A percentile compares a stretch with the other conserved stretches of the same genome.
Conservation (phyloP, 2,329 filamentous ascomycete genomes). For the Bipolaris bicolor region DNA sequence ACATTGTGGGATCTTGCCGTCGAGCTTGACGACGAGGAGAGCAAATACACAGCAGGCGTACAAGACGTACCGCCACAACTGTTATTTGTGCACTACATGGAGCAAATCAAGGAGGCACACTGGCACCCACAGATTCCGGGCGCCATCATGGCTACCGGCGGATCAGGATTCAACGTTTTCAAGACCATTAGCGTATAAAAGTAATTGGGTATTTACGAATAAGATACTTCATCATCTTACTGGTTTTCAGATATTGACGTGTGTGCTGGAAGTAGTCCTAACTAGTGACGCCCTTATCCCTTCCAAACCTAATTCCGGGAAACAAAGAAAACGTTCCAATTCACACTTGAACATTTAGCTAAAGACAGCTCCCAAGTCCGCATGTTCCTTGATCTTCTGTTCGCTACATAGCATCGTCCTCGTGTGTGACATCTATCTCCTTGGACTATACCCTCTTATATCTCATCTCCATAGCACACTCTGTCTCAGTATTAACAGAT, state of each 20-base stretch:
- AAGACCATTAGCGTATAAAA: conserved; percentile 51
- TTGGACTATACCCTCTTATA: too few species aligned
- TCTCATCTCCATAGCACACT: too few species aligned
- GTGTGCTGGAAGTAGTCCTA: neutral
- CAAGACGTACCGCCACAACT: conserved; percentile 92
- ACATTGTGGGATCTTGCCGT: conserved; percentile 97
- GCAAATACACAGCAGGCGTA: conserved; percentile 82
- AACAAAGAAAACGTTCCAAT: neutral
- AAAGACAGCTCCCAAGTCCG: too few species aligned
- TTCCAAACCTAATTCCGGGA: neutral
- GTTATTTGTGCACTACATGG: conserved; percentile 95
- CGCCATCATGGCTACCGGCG: conserved; percentile 85
- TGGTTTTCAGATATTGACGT: neutral
- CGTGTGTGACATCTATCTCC: too few species aligned
- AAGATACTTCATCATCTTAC: too few species aligned
- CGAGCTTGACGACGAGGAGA: conserved; percentile 96
- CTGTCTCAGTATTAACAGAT: too few species aligned
- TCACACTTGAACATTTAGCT: neutral
- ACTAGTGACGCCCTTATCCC: neutral
- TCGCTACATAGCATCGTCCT: too few species aligned
- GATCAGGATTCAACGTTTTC: conserved; percentile 72
- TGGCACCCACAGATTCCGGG: conserved; percentile 98
- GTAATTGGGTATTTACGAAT: neutral
- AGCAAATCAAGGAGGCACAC: conserved; percentile 92
- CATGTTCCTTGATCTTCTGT: too few species aligned